These are phyloP conservation scores for Leucocoprinus gongylophorus DNA, from an alignment of 1,284 basidiomycete genomes.

Conservation along the genomic window DNA sequence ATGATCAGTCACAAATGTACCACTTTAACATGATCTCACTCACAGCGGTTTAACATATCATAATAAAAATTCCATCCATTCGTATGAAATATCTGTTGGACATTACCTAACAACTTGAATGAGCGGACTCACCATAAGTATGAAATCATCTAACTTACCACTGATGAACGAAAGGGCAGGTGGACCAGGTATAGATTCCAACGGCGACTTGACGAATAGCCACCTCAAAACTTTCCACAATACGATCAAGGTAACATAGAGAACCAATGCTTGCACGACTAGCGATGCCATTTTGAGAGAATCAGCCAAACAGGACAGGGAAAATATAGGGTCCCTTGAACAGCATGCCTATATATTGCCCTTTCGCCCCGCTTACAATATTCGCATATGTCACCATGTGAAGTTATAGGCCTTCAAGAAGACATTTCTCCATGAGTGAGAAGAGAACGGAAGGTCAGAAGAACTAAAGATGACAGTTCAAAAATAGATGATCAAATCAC, in stretches of 20 bases:
- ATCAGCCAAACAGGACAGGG: not conserved
- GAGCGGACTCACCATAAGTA: too few relatives aligned
- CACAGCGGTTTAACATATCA: constrained; percentile 13
- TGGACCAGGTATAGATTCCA: constrained; percentile 16
- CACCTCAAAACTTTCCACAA: constrained; percentile 8
- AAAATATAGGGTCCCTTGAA: not conserved
- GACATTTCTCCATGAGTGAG: too few relatives aligned
- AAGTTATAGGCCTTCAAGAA: too few relatives aligned
- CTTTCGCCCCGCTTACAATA: not conserved
- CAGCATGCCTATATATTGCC: not conserved
- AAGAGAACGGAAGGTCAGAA: too few relatives aligned
- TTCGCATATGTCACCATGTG: not conserved
- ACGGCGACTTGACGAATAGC: constrained; percentile 9
- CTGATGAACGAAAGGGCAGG: constrained; percentile 8
- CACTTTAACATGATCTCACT: not conserved
- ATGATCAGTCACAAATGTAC: not conserved
- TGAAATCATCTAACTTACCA: constrained; percentile 3
- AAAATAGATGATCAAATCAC: too few relatives aligned
- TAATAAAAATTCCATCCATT: constrained; percentile 18
- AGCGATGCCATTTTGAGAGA: not conserved
- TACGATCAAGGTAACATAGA: not conserved
- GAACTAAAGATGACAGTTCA: too few relatives aligned
- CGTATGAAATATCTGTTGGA: constrained; percentile 14
- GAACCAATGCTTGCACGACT: not conserved
- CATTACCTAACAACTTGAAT: constrained; percentile 10